phyloP scores from a whole-genome alignment of 352 stramenopile genomes.

The Elongisporangium undulatum region DNA sequence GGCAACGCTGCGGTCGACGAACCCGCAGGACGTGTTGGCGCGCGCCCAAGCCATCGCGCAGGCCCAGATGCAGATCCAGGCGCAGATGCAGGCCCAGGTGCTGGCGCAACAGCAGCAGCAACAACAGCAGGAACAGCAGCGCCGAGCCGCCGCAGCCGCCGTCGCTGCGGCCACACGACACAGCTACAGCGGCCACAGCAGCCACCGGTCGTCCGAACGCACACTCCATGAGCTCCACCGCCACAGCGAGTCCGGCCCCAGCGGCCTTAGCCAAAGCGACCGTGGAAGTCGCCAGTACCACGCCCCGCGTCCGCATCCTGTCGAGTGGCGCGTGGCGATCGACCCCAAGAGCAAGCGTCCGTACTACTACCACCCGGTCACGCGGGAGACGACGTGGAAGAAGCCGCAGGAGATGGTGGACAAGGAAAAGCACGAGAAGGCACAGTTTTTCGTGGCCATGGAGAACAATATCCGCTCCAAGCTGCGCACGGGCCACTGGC shows the following conservation, averaged over 20 bases:
- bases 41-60: constrained; percentile 21
- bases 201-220: constrained; percentile 1
- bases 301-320: constrained; percentile 8
- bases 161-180: background rate
- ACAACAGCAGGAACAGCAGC: constrained; percentile 1
- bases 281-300: background rate
- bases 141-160: constrained; percentile 10
- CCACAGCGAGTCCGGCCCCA: constrained; percentile 4
- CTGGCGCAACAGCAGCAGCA: constrained; percentile 3
- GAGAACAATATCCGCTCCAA: constrained; percentile 95
- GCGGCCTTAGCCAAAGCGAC: background rate
- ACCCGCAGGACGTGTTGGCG: constrained; percentile 14
- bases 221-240: constrained; percentile 1
- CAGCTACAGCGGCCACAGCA: background rate
- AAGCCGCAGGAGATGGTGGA: constrained; percentile 85
- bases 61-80: constrained; percentile 26
- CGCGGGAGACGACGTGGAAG: constrained; percentile 97
- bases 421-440: constrained; percentile 75
- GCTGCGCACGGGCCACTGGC: constrained; percentile 57
- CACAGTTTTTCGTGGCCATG: constrained; percentile 95
- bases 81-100: constrained; percentile 20
- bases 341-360: constrained; percentile 84
- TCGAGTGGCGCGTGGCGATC: constrained; percentile 74
- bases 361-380: constrained; percentile 98
- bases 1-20: background rate